Base-by-base conservation (phyloP, 2,329 filamentous ascomycete genomes). In the Ophiocordyceps polyrhachis-furcata region DNA sequence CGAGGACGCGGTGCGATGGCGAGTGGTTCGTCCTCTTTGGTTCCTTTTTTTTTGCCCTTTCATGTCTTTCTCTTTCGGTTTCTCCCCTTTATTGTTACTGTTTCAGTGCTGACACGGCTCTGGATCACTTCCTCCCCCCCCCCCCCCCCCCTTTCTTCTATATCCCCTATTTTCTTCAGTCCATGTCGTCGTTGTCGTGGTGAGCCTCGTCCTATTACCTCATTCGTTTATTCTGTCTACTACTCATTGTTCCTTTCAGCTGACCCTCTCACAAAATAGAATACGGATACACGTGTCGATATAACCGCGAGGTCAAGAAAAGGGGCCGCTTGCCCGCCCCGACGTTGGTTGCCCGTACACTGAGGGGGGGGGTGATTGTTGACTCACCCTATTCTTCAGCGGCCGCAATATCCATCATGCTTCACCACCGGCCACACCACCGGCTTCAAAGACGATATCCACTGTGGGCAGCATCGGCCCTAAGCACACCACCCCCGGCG, bases 1-100 rank as follows among this genome's bases (percentile, higher is more conserved):
- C 63, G 2, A 56, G 64, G 46, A 63, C 62, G 5, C 56, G 66
- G 35, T 69, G 66, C 46, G 61, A 68, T 49, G 66, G 66, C 19
- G 55, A 62, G 40, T 67, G 60, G 65, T 67, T 49, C 58, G 62
- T 53, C 17, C 19, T 19, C 17, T 13, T 3, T 19, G 19, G 11
- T 8, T 20, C 32, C 15, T n/a, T 40, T 12, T 5, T 3, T 6
- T 35, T 8, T 15, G 4, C 14, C 28, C 43, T 41, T 45, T 23
- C 21, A 4, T 23, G 21, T 23, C 21, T 23, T 23, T 23, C 21
- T 4, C 21, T 6, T 6, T 23, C 21, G 3, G 3, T 23, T 23
- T 52, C 49, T 15, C 60, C 59, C 49, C 55, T 58, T 38, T 58
- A 60, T 21, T 64, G 61, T 45, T 49, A 59, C 60, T 50, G 49